These are phyloP conservation scores for Eucommia ulmoides DNA, from an alignment of 257 asterid species.

Conservation along the genomic window DNA sequence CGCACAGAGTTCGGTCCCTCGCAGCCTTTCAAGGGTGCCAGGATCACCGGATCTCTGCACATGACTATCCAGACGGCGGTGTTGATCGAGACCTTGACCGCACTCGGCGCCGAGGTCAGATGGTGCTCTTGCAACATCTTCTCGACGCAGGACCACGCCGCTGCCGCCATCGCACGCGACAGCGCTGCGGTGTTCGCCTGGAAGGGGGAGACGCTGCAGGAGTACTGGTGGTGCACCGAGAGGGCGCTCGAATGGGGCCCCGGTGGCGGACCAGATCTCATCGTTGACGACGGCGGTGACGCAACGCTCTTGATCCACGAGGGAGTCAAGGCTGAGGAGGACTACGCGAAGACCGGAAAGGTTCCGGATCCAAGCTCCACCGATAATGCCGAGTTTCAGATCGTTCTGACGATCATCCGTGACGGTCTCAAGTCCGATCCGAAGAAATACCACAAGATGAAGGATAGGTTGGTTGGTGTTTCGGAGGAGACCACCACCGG, in stretches of 20 bases:
- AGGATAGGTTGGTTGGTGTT: neutral
- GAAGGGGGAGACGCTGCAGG: conserved; percentile 5
- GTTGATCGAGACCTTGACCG: neutral
- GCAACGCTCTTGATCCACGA: conserved; percentile 2
- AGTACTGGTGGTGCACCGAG: conserved; percentile 5
- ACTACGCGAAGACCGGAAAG: conserved; percentile 1
- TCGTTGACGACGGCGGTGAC: conserved; percentile 2
- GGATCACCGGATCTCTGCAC: conserved; percentile 2
- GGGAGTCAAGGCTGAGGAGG: conserved; percentile 7
- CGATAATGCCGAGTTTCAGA: conserved; percentile 4
- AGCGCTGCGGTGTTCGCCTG: neutral
- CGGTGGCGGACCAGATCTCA: neutral
- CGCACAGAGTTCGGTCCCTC: neutral
- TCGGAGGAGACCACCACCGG: conserved; percentile 3
- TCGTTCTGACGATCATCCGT: neutral
- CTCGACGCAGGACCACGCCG: conserved; percentile 2
- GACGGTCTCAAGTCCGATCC: conserved; percentile 3
- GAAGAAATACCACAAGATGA: neutral
- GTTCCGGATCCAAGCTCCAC: conserved; percentile 4
- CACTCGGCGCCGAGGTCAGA: neutral
- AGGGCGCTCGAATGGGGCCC: neutral
- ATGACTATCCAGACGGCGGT: conserved; percentile 2
- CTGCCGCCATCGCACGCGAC: neutral
- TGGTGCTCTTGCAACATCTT: conserved; percentile 3
- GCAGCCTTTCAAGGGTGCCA: neutral